Conservation (phyloP, 2,329 filamentous ascomycete genomes). For the Teratosphaeria destructans region DNA sequence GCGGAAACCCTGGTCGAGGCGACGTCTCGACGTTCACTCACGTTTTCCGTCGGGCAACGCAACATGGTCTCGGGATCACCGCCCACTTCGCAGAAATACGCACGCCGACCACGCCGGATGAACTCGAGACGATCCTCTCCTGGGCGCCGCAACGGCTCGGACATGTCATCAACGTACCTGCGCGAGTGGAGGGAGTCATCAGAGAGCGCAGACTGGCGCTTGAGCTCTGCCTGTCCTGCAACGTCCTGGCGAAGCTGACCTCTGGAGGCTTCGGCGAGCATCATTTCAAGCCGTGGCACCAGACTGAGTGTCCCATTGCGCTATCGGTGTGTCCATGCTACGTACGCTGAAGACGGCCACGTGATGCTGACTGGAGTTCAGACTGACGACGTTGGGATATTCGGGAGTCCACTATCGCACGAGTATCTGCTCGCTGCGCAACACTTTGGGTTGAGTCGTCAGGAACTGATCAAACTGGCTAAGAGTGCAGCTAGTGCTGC, state of each 20-base stretch:
- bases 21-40: conserved; percentile 50
- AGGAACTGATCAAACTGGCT: conserved; percentile 46
- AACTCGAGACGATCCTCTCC: conserved; percentile 53
- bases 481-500: conserved; percentile 53
- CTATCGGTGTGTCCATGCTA: conserved; percentile 50
- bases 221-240: conserved; percentile 71
- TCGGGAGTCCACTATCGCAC: conserved; percentile 63
- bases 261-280: conserved; percentile 55
- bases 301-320: conserved; percentile 48
- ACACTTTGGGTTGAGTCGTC: conserved; percentile 12
- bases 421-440: conserved; percentile 56
- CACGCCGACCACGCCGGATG: conserved; percentile 44
- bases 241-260: conserved; percentile 66
- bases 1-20: conserved; percentile 60
- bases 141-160: conserved; percentile 62
- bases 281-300: conserved; percentile 66
- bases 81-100: conserved; percentile 69
- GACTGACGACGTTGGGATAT: conserved; percentile 79
- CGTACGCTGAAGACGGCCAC: conserved; percentile 9
- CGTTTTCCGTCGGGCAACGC: conserved; percentile 49
- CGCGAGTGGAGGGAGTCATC: conserved; percentile 49
- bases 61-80: conserved; percentile 51
- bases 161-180: conserved; percentile 66
- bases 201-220: conserved; percentile 48
- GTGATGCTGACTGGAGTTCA: conserved; percentile 25